phyloP scores from a whole-genome alignment of 2,329 filamentous ascomycete species.

The Arthrinium puccinioides region DNA sequence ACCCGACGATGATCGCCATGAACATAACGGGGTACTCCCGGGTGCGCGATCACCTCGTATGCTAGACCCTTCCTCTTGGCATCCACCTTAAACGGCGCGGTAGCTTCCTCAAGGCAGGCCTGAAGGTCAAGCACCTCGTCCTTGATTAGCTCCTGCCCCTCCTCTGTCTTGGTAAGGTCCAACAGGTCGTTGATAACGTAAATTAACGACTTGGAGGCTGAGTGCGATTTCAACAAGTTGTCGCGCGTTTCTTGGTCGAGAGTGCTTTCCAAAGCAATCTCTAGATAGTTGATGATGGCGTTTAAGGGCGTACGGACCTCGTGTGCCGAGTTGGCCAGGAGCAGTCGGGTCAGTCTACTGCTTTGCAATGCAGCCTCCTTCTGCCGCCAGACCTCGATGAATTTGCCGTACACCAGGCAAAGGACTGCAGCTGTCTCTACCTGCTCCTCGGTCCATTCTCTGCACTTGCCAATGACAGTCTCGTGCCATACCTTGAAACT shows the following conservation, averaged over 20 bases:
- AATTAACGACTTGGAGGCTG: constrained; percentile 84
- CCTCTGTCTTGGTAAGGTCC: constrained; percentile 81
- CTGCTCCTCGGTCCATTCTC: constrained; percentile 85
- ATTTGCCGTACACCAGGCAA: constrained; percentile 78
- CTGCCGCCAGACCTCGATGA: constrained; percentile 89
- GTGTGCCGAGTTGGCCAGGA: constrained; percentile 84
- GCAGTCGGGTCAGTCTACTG: constrained; percentile 69
- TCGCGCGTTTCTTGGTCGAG: constrained; percentile 79
- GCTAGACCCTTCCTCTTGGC: constrained; percentile 67
- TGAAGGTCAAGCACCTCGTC: constrained; percentile 72
- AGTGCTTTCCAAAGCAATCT: constrained; percentile 77
- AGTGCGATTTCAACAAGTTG: constrained; percentile 77
- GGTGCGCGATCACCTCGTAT: constrained; percentile 61
- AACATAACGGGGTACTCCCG: constrained; percentile 62
- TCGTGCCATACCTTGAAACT: constrained; percentile 80
- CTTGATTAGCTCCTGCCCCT: constrained; percentile 70
- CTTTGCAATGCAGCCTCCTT: constrained; percentile 79
- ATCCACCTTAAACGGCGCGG: constrained; percentile 65
- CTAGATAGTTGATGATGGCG: constrained; percentile 90
- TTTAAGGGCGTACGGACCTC: constrained; percentile 88
- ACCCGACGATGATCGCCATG: constrained; percentile 73
- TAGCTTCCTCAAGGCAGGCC: constrained; percentile 68
- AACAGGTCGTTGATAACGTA: constrained; percentile 91
- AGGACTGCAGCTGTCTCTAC: constrained; percentile 83
- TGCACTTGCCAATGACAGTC: constrained; percentile 71